Base-by-base conservation (phyloP, 2,329 filamentous ascomycete genomes). In the Alternaria gaisen region DNA sequence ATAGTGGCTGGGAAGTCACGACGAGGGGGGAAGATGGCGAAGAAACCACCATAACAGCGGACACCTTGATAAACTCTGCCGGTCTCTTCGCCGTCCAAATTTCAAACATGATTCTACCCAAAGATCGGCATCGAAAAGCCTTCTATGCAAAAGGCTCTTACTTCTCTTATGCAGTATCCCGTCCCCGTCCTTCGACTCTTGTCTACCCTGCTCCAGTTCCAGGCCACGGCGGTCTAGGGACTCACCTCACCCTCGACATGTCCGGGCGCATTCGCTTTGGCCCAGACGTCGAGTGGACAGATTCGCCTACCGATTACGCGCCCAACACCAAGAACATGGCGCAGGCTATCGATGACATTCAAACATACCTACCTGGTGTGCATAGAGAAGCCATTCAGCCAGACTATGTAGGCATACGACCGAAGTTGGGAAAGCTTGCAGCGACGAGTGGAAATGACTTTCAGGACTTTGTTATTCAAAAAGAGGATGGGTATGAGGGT, bases 121-220 rank as follows among this genome's bases (percentile, higher is more conserved):
- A 69, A 0, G 77, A 81, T 1, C 80, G 85, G 5, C 88, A 88
- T 52, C 81, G 82, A 40, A 85, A 79, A 24, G 86, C 93, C 5
- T 91, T 87, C 82, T 98, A 91, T 80, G 94, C 94, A 60, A 99
- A 99, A 82, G 95, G 95, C 1, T 94, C 92, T 62, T 99, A 99
- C 82, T 98, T 96, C 81, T 91, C 90, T 30, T 98, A 97, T 81
- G 80, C 85, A 0, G 82, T 87, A 1, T 87, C 89, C 0, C 73
- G 74, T 1, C 94, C 93, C 0, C 84, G 81, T 41, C 88, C 94
- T 11, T 83, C 80, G 2, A 92, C 91, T 0, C 87, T 99, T 22
- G 84, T 99, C 52, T 99, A 98, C 74, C 95, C 95, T 0, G 93
- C 91, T 0, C 93, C 94, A 0, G 84, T 91, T 9, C 91, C 93